Evolutionary conservation across 2,329 filamentous ascomycete species (phyloP).

Genomic region (Calonectria montana): DNA sequence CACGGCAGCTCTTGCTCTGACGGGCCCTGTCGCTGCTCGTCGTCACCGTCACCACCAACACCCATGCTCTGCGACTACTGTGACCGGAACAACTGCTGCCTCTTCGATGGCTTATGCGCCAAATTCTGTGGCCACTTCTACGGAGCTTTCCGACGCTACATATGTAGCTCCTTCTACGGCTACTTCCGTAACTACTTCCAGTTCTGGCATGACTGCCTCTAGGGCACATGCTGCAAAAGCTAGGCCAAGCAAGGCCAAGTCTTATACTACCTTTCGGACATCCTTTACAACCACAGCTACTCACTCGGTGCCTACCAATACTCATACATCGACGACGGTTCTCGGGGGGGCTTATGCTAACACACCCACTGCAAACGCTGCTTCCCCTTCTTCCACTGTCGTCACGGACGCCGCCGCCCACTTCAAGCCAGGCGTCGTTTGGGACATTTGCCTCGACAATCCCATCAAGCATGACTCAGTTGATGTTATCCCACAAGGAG

Average conservation of each 20-base stretch:
- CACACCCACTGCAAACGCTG: background rate
- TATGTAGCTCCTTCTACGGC: background rate
- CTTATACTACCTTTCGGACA: background rate
- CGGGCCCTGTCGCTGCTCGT: constrained; percentile 27
- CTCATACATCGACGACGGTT: background rate
- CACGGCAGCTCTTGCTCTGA: constrained; percentile 29
- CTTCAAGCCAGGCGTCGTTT: constrained; percentile 45
- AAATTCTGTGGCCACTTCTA: background rate
- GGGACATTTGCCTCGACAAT: constrained; percentile 46
- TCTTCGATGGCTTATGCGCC: background rate
- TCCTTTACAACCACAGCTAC: background rate
- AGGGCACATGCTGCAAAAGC: background rate
- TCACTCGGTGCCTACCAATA: background rate
- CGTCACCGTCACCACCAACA: background rate
- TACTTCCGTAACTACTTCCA: background rate
- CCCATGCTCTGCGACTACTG: background rate
- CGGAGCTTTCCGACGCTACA: background rate
- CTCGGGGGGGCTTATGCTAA: background rate
- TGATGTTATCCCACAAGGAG: constrained; percentile 40
- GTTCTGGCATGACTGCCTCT: background rate
- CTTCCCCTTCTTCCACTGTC: no score
- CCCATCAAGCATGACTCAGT: constrained; percentile 43
- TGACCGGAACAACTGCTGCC: background rate
- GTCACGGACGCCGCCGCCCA: background rate
- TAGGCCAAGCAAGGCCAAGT: background rate